phyloP scores from a whole-genome alignment of 23 red algal genomes.

The Agarophyton chilense region DNA sequence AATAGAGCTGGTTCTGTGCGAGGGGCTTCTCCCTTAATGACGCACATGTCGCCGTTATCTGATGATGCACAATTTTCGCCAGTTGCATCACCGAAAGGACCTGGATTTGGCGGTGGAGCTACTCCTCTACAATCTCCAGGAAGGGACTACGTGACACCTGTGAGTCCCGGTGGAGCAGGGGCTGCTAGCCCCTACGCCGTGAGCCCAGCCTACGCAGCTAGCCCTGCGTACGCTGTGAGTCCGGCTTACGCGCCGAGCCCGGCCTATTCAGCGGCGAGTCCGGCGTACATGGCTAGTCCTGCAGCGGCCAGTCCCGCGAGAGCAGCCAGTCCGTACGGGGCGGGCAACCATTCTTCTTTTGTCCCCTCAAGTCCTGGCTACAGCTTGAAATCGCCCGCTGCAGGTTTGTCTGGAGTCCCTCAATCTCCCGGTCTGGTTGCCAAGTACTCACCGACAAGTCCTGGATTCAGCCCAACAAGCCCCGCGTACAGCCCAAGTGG shows the following conservation, averaged over 20 bases:
- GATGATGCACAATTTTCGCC: constrained; percentile 76
- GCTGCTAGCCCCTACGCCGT: constrained; percentile 27
- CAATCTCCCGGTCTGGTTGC: constrained; percentile 52
- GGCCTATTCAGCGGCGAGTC: constrained; percentile 50
- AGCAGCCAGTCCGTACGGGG: constrained; percentile 25
- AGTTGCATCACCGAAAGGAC: constrained; percentile 39
- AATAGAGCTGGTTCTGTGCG: constrained; percentile 6
- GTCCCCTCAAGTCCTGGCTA: constrained; percentile 35
- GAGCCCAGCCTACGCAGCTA: constrained; percentile 19
- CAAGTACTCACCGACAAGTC: constrained; percentile 87
- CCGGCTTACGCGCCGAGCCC: constrained; percentile 47
- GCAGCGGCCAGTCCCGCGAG: constrained; percentile 18
- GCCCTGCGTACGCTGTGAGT: constrained; percentile 70
- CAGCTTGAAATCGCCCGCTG: constrained; percentile 56
- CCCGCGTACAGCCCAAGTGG: constrained; percentile 82
- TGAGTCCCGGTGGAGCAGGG: constrained; percentile 25
- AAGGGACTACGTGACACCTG: constrained; percentile 36
- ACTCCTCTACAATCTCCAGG: constrained; percentile 55
- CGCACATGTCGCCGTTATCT: constrained; percentile 59
- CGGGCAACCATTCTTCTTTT: constrained; percentile 12
- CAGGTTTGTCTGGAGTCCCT: constrained; percentile 35
- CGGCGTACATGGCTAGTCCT: constrained; percentile 60
- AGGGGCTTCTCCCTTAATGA: constrained; percentile 36
- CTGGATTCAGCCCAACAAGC: constrained; percentile 92
- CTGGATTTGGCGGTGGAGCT: constrained; percentile 23